Evolutionary conservation across 192 early-diverging fungal genomes (phyloP).

Genomic region (Backusella circina): DNA sequence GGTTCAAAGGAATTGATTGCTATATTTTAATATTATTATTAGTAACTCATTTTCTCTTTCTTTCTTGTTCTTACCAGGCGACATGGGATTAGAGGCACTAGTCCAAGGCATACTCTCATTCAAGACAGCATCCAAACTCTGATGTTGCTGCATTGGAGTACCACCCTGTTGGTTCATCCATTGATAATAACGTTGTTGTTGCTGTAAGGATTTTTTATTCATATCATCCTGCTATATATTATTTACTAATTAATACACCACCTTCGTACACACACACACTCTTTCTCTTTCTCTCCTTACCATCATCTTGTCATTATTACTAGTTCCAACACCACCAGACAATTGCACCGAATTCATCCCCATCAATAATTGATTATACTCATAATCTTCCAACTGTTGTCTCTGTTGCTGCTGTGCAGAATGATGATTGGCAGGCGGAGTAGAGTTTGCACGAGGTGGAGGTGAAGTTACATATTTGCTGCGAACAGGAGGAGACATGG

Average conservation of each 20-base stretch:
- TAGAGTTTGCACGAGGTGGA: conserved; percentile 19
- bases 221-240: not conserved
- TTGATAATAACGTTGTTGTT: conserved; percentile 11
- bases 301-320: not conserved
- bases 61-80: not conserved
- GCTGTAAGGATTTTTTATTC: not conserved
- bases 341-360: not conserved
- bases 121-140: conserved; percentile 13
- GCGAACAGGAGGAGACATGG: conserved; percentile 19
- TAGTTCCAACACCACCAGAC: not conserved
- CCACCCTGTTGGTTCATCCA: conserved; percentile 8
- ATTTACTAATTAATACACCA: not conserved
- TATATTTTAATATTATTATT: not conserved
- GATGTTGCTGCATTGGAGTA: not conserved
- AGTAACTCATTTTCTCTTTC: not conserved
- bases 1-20: not conserved
- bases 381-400: conserved; percentile 11
- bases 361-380: conserved; percentile 3
- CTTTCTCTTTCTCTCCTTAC: not conserved
- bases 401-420: not conserved
- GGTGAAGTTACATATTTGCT: conserved; percentile 14
- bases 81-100: not conserved
- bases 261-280: not conserved
- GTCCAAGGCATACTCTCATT: conserved; percentile 9
- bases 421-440: conserved; percentile 19